These are phyloP conservation scores for Trichoderma harzianum DNA, from an alignment of 2,329 filamentous ascomycete genomes.

Conservation along the genomic window DNA sequence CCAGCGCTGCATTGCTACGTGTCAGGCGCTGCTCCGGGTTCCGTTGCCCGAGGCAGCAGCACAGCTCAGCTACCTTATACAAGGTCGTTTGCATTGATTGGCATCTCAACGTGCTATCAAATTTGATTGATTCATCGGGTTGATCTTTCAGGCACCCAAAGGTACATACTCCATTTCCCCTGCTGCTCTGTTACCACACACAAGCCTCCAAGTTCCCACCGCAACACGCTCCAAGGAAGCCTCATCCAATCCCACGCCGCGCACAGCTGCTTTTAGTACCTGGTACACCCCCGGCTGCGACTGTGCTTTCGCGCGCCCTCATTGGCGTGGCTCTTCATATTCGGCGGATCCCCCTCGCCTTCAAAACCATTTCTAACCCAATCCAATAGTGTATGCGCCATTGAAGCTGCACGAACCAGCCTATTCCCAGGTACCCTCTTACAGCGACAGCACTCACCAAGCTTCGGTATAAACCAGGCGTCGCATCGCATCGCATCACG, in stretches of 20 bases:
- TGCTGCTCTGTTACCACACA: background rate
- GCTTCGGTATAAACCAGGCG: slow-evolving; percentile 3
- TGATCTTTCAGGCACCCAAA: background rate
- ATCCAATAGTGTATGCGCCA: slow-evolving; percentile 15
- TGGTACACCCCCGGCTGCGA: background rate
- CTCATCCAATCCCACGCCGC: background rate
- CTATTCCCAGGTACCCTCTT: background rate
- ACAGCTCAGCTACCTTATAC: background rate
- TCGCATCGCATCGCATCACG: slow-evolving; percentile 10
- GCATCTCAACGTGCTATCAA: background rate
- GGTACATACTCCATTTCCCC: background rate
- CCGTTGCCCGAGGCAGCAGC: background rate
- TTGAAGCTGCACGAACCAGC: slow-evolving; percentile 6
- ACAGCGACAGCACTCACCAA: background rate
- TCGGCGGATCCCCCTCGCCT: background rate
- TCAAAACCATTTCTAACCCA: background rate
- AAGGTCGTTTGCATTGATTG: background rate
- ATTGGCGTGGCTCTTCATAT: slow-evolving; percentile 5
- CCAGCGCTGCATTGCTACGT: background rate
- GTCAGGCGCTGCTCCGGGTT: background rate
- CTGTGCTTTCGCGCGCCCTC: background rate
- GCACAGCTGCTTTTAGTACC: background rate
- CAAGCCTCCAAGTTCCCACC: background rate
- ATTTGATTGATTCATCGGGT: background rate
- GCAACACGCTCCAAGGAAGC: background rate